A percentile compares a stretch with the other conserved stretches of the same genome.
phyloP scores from a whole-genome alignment of 1,284 basidiomycete genomes.

The Ceratobasidium papillatum region DNA sequence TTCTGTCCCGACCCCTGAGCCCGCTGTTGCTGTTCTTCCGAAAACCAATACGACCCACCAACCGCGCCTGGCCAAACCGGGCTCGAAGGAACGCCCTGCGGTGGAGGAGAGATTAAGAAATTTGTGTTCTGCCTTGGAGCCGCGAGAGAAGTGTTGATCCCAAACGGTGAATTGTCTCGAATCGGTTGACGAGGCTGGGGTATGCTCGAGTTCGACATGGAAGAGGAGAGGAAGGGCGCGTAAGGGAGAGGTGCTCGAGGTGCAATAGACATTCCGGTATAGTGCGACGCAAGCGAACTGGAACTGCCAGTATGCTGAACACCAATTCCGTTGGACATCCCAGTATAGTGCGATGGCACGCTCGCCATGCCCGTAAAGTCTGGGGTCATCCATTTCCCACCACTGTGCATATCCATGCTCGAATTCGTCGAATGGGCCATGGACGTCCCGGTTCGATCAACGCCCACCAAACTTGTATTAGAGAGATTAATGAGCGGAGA shows the following conservation, averaged over 20 bases:
- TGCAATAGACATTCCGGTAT: slow-evolving; percentile 16
- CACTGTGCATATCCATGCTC: slow-evolving; percentile 1
- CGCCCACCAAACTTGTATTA: neutral
- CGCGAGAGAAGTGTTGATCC: neutral
- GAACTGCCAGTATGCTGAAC: neutral
- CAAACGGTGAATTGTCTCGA: slow-evolving; percentile 11
- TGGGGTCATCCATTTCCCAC: slow-evolving; percentile 29
- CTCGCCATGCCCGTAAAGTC: slow-evolving; percentile 21
- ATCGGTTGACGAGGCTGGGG: slow-evolving; percentile 36
- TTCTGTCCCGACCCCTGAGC: neutral
- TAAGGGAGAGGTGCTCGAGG: slow-evolving; percentile 28
- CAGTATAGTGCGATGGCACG: slow-evolving; percentile 29
- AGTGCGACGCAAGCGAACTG: slow-evolving; percentile 16
- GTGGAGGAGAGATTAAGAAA: slow-evolving; percentile 26
- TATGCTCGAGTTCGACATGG: neutral
- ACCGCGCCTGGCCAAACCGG: slow-evolving; percentile 36
- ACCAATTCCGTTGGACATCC: neutral
- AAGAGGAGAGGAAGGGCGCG: slow-evolving; percentile 25
- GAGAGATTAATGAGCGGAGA: slow-evolving; percentile 4
- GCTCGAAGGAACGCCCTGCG: slow-evolving; percentile 28
- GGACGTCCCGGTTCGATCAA: slow-evolving; percentile 9
- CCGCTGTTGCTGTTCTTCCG: slow-evolving; percentile 9
- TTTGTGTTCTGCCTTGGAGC: neutral
- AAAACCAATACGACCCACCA: slow-evolving; percentile 37
- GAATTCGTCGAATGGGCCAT: slow-evolving; percentile 14